A percentile compares a stretch with the other conserved stretches of the same genome.
Evolutionary conservation across 1,284 basidiomycete species (phyloP).

Genomic region (Grifola frondosa): DNA sequence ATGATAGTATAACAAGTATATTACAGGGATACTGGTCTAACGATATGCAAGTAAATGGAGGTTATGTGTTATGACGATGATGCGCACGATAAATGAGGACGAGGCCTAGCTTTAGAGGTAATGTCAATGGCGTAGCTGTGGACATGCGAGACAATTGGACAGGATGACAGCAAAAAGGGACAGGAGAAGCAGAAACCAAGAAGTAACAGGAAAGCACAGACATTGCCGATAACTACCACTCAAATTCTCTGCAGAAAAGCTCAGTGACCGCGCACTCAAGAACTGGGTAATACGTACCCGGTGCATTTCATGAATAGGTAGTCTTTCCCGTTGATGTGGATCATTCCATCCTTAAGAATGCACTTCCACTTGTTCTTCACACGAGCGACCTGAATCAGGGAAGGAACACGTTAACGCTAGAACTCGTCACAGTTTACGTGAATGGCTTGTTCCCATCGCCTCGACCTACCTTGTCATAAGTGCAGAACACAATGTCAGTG

Average conservation of each 20-base stretch:
- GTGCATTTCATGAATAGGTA: constrained; percentile 98
- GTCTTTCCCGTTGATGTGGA: constrained; percentile 95
- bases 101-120: no score
- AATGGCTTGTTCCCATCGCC: no score
- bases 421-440: no score
- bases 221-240: constrained; percentile 22
- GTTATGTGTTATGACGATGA: constrained; percentile 19
- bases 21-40: constrained; percentile 15
- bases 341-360: constrained; percentile 97
- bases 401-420: background rate
- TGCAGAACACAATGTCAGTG: constrained; percentile 95
- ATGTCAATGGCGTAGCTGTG: no score
- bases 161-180: constrained; percentile 8
- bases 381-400: constrained; percentile 73
- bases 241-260: constrained; percentile 22
- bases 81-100: constrained; percentile 1
- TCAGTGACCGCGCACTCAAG: background rate
- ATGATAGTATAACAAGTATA: constrained; percentile 12
- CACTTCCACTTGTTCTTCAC: constrained; percentile 99
- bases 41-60: constrained; percentile 17
- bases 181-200: constrained; percentile 3
- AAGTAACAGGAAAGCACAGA: constrained; percentile 3
- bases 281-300: constrained; percentile 49
- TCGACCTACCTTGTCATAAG: constrained; percentile 89
- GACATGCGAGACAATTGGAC: no score